phyloP scores from a whole-genome alignment of 176 grass and related monocot species.

The Hyparrhenia diplandra region DNA sequence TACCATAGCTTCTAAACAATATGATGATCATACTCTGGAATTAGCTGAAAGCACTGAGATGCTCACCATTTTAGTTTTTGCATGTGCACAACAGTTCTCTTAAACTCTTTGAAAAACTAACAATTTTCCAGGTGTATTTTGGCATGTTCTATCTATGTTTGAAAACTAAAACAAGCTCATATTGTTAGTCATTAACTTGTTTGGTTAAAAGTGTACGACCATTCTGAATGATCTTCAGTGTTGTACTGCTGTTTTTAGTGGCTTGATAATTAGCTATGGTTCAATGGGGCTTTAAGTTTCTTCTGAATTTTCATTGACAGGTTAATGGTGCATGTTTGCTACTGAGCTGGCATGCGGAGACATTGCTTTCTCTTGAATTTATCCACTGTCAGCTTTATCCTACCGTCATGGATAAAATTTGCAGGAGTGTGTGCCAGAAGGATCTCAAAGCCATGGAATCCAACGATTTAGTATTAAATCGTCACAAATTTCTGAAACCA shows the following conservation, averaged over 20 bases:
- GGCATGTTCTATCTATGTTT: background rate
- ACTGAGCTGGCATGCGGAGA: constrained; percentile 45
- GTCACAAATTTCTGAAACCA: constrained; percentile 35
- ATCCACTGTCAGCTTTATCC: constrained; percentile 48
- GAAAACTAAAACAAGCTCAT: background rate
- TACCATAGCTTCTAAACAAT: background rate
- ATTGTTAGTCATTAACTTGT: constrained; percentile 8
- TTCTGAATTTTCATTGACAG: constrained; percentile 36
- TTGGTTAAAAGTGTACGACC: background rate
- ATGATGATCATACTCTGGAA: background rate
- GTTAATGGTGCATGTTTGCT: constrained; percentile 43
- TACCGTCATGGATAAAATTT: constrained; percentile 50
- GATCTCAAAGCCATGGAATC: constrained; percentile 33
- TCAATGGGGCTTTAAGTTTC: background rate
- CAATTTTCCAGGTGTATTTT: background rate
- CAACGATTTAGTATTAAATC: constrained; percentile 42
- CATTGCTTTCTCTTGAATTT: constrained; percentile 57
- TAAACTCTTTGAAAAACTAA: background rate
- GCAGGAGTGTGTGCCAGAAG: constrained; percentile 18
- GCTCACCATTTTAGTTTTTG: background rate
- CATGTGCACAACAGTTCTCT: background rate
- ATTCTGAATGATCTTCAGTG: background rate
- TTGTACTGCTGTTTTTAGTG: constrained; percentile 3
- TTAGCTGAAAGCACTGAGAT: constrained; percentile 25
- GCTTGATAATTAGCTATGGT: background rate